Evolutionary conservation across 495 filamentous ascomycete species (phyloP).

Genomic region (Podospora australis): DNA sequence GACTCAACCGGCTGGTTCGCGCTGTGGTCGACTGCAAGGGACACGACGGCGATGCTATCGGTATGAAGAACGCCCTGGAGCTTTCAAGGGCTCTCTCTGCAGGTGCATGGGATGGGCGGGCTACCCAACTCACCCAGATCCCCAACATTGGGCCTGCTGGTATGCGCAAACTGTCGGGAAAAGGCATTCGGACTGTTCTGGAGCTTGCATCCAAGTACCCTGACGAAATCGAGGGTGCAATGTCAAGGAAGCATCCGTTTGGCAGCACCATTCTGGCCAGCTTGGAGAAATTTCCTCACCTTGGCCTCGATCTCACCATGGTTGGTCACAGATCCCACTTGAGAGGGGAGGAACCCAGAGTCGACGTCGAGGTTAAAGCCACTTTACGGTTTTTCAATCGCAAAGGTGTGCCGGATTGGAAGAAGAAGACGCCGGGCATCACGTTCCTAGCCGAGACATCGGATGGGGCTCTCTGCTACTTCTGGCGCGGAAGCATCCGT

Average conservation of each 20-base stretch:
- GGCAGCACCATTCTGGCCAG: conserved; percentile 61
- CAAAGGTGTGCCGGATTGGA: conserved; percentile 53
- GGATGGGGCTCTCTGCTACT: conserved; percentile 67
- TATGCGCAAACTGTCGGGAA: conserved; percentile 68
- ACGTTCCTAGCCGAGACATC: conserved; percentile 73
- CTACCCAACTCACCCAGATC: conserved; percentile 81
- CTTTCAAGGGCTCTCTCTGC: conserved; percentile 72
- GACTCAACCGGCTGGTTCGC: conserved; percentile 66
- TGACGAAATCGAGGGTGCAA: conserved; percentile 64
- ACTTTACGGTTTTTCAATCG: conserved; percentile 70
- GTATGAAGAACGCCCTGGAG: conserved; percentile 66
- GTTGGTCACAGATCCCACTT: conserved; percentile 16
- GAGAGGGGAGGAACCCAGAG: conserved; percentile 19
- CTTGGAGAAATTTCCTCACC: conserved; percentile 66
- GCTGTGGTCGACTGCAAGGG: conserved; percentile 84
- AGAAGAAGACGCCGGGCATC: conserved; percentile 55
- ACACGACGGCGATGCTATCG: conserved; percentile 56
- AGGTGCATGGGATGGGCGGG: conserved; percentile 79
- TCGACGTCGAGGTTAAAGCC: conserved; percentile 57
- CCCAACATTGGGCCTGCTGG: conserved; percentile 72
- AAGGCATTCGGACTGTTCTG: conserved; percentile 64
- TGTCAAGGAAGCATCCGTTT: conserved; percentile 78
- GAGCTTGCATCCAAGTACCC: conserved; percentile 61
- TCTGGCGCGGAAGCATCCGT: conserved; percentile 65
- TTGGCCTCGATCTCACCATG: conserved; percentile 47